phyloP scores from a whole-genome alignment of 495 filamentous ascomycete genomes.

The Daldinia decipiens region DNA sequence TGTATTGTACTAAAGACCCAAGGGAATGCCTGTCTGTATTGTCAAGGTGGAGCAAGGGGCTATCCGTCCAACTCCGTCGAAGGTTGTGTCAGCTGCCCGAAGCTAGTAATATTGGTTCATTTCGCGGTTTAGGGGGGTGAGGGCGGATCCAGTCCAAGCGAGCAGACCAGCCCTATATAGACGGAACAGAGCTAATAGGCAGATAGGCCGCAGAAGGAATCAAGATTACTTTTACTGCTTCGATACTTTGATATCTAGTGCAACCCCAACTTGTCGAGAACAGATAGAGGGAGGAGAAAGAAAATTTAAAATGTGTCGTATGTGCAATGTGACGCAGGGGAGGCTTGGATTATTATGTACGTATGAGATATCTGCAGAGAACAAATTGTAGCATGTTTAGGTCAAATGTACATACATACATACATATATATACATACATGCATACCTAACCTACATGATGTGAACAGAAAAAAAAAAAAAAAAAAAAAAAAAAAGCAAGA shows the following conservation, averaged over 20 bases:
- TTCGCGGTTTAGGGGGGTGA: slow-evolving; percentile 41
- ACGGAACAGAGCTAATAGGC: slow-evolving; percentile 32
- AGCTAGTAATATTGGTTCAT: slow-evolving; percentile 47
- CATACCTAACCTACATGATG: neutral
- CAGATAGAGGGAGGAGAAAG: slow-evolving; percentile 4
- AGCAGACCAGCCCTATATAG: slow-evolving; percentile 46
- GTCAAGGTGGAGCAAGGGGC: slow-evolving; percentile 42
- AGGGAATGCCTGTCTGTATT: slow-evolving; percentile 44
- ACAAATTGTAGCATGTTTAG: slow-evolving; percentile 33
- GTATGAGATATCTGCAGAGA: slow-evolving; percentile 35
- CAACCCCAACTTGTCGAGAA: slow-evolving; percentile 23
- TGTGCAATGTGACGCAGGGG: slow-evolving; percentile 48
- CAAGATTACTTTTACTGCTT: slow-evolving; percentile 23
- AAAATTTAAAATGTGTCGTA: slow-evolving; percentile 37
- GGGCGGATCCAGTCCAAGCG: slow-evolving; percentile 47
- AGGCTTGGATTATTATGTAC: slow-evolving; percentile 41
- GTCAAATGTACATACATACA: slow-evolving; percentile 31
- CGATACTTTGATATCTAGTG: slow-evolving; percentile 38
- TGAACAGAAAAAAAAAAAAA: neutral
- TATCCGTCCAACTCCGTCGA: slow-evolving; percentile 41
- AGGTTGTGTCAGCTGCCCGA: slow-evolving; percentile 46
- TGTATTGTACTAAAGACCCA: slow-evolving; percentile 43
- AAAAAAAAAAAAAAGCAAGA: slow-evolving; percentile 39
- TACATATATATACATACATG: too few species aligned
- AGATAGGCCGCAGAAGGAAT: slow-evolving; percentile 27